Evolutionary conservation across 371 early-diverging fungal species (phyloP), one percentile per base, ranked within the genome.

Genomic region (Mortierella sp.): DNA sequence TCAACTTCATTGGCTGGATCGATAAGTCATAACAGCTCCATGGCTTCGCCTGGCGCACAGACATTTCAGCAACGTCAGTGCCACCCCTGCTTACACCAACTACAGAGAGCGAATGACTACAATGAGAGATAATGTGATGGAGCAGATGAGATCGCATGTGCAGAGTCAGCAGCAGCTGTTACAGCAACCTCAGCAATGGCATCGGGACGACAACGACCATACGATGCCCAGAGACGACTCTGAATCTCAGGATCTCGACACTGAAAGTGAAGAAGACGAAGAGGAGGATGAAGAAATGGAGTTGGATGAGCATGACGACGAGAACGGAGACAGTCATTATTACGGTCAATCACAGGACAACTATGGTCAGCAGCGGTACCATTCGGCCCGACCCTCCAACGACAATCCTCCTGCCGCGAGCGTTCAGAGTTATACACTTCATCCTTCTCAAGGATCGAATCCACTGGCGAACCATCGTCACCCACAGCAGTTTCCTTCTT

Each of bases 251-350:
- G 26, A 44, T 37, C 24, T 24, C 37, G 70, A 75, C 2, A 65
- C 53, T 31, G 70, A 52, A 44, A 65, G 55, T 37, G 70, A 75
- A 26, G 53, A 69, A 31, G 76, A 68, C 13, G 52, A 40, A 0
- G 41, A 29, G n/a, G 64, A 10, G 22, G 26, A 29, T 58, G 31
- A 22, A 19, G 26, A 48, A 43, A 50, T 41, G 58, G 41, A 55
- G 26, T 1, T 19, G 40, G 45, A 72, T 29, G 40, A 48, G 16
- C 26, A 48, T 2, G 65, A 50, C 4, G 29, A 14, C 4, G 55
- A 52, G 34, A 64, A 52, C 13, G 64, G 64, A 7, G 43, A 70
- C 14, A 24, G 34, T 29, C 41, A 16, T 3, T 3, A 66, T 16
- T 39, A 45, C 13, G 37, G 5, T 37, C 39, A 37, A 16, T 4